phyloP scores from a whole-genome alignment of 495 filamentous ascomycete species.

The Aspergillus asperescens region DNA sequence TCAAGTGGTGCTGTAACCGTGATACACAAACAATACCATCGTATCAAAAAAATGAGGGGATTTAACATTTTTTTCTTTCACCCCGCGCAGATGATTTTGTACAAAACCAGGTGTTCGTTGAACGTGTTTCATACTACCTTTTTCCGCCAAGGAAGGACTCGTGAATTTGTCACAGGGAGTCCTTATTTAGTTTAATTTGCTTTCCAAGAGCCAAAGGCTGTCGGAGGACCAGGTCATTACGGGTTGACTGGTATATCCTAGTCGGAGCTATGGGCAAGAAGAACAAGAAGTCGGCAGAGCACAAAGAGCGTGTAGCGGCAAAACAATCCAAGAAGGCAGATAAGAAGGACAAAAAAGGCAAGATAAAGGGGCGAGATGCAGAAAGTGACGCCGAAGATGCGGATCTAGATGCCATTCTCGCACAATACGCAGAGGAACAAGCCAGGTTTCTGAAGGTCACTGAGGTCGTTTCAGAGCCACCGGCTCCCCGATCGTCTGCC shows the following conservation, averaged over 20 bases:
- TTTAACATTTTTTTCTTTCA: not conserved
- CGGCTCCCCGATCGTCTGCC: constrained; percentile 68
- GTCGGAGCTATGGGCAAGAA: constrained; percentile 45
- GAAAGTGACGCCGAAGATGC: constrained; percentile 85
- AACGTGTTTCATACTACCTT: not conserved
- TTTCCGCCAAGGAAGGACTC: not conserved
- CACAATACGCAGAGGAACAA: constrained; percentile 77
- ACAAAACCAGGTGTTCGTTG: not conserved
- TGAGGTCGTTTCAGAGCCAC: constrained; percentile 69
- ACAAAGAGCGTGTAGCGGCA: constrained; percentile 50
- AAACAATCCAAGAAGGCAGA: constrained; percentile 58
- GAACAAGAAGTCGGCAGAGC: constrained; percentile 51
- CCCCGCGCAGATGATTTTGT: not conserved
- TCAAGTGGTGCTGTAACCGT: not conserved
- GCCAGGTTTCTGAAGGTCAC: constrained; percentile 91
- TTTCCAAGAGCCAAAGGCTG: not conserved
- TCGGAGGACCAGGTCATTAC: not conserved
- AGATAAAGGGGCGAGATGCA: constrained; percentile 52
- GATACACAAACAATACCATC: constrained; percentile 3
- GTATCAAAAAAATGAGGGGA: constrained; percentile 2
- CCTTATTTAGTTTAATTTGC: not conserved
- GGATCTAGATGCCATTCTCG: constrained; percentile 95
- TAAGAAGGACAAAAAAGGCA: constrained; percentile 70
- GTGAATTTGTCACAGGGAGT: not conserved
- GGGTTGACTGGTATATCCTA: not conserved